phyloP scores from a whole-genome alignment of 257 asterid genomes.

The Fraxinus anomala region DNA sequence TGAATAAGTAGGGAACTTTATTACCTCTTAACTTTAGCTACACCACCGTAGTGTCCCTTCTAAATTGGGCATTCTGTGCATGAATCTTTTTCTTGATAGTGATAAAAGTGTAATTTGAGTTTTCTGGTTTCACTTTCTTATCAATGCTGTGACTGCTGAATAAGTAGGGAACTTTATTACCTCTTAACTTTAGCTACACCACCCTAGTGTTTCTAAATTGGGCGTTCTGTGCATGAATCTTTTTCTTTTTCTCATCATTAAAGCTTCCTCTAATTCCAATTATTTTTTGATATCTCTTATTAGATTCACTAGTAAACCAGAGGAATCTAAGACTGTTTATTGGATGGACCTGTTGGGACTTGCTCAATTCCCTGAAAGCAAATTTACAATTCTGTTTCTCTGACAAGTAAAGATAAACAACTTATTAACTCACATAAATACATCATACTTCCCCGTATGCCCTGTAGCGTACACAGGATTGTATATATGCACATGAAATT shows the following conservation, averaged over 20 bases:
- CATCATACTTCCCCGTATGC: neutral
- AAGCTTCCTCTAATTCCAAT: neutral
- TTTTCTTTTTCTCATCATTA: neutral
- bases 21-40: neutral
- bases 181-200: neutral
- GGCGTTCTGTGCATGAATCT: neutral
- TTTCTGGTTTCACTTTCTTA: neutral
- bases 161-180: neutral
- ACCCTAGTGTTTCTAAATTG: neutral
- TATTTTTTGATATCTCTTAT: neutral
- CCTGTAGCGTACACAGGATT: neutral
- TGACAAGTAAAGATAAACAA: neutral
- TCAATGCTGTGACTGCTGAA: constrained; percentile 4
- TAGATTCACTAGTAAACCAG: neutral
- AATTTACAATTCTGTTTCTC: neutral
- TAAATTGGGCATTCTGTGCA: neutral
- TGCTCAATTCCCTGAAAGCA: neutral
- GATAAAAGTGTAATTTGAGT: neutral
- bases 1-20: constrained; percentile 10
- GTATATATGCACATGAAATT: neutral
- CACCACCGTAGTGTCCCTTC: neutral
- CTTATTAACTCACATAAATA: neutral
- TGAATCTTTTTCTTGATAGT: neutral
- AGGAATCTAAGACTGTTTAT: neutral
- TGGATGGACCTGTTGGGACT: neutral